Conservation (phyloP, 1,284 basidiomycete species). For the Marasmius sp. region DNA sequence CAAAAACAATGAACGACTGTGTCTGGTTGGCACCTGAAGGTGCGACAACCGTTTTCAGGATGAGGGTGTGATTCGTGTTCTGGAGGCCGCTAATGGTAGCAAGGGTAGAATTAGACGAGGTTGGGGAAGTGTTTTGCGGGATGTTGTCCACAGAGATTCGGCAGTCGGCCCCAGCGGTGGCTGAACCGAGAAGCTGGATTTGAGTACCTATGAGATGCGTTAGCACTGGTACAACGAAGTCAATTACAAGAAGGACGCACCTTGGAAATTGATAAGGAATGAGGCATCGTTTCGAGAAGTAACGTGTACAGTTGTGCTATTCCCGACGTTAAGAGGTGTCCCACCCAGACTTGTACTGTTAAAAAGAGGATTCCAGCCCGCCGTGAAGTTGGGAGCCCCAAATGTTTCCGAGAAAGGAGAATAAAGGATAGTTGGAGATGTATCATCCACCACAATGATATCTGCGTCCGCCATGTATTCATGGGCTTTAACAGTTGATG, state of each 20-base stretch:
- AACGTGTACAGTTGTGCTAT: conserved; percentile 58
- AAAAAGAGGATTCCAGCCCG: conserved; percentile 69
- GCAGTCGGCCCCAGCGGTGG: conserved; percentile 38
- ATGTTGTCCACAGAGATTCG: conserved; percentile 46
- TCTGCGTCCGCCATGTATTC: conserved; percentile 53
- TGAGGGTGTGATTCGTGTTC: conserved; percentile 44
- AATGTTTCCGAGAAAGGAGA: conserved; percentile 57
- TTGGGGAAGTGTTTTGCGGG: conserved; percentile 9
- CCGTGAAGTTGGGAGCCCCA: conserved; percentile 43
- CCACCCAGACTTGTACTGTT: conserved; percentile 46
- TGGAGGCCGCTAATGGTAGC: conserved; percentile 40
- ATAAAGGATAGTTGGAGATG: conserved; percentile 64
- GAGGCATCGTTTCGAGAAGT: conserved; percentile 57
- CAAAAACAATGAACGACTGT: conserved; percentile 47
- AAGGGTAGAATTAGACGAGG: conserved; percentile 34
- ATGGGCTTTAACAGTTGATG: conserved; percentile 26
- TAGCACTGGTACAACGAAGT: background rate
- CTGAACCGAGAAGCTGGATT: conserved; percentile 51
- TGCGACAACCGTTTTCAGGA: conserved; percentile 42
- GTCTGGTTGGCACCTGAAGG: conserved; percentile 25
- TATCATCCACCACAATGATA: conserved; percentile 60
- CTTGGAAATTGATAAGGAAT: conserved; percentile 58
- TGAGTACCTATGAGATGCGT: conserved; percentile 45
- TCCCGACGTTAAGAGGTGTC: conserved; percentile 43
- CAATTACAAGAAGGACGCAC: conserved; percentile 36